Evolutionary conservation across 345 rosid species (phyloP).

Genomic region (Gossypium ekmanianum): DNA sequence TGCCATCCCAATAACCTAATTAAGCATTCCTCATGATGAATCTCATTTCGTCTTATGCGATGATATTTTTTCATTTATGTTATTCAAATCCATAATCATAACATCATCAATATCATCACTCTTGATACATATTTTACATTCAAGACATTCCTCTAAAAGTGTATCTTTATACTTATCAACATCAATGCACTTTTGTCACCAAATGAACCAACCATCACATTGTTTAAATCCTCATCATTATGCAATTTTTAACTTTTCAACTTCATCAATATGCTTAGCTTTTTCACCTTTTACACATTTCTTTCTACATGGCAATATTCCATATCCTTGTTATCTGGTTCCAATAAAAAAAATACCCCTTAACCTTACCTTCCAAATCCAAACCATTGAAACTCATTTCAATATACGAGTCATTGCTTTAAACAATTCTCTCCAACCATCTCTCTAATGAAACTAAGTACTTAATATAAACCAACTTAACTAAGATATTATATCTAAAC

Average conservation of each 20-base stretch:
- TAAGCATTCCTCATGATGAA: slow-evolving; percentile 36
- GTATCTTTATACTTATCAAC: neutral
- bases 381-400: slow-evolving; percentile 15
- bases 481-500: neutral
- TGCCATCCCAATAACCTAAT: slow-evolving; percentile 60
- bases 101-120: slow-evolving; percentile 19
- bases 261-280: slow-evolving; percentile 13
- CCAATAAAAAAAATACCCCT: slow-evolving; percentile 32
- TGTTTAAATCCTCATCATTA: neutral
- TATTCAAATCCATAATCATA: slow-evolving; percentile 12
- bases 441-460: neutral
- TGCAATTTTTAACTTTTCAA: slow-evolving; percentile 21
- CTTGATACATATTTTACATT: too few relatives aligned
- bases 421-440: neutral
- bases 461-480: slow-evolving; percentile 9
- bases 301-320: slow-evolving; percentile 26
- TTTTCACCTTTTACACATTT: slow-evolving; percentile 29
- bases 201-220: too few relatives aligned
- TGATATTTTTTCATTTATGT: slow-evolving; percentile 11
- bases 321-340: slow-evolving; percentile 28
- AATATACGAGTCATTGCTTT: neutral
- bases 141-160: too few relatives aligned
- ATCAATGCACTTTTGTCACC: neutral
- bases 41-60: slow-evolving; percentile 50
- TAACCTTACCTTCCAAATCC: slow-evolving; percentile 31